phyloP scores from a whole-genome alignment of 768 basidiomycete genomes.

The Phallus indusiatus region DNA sequence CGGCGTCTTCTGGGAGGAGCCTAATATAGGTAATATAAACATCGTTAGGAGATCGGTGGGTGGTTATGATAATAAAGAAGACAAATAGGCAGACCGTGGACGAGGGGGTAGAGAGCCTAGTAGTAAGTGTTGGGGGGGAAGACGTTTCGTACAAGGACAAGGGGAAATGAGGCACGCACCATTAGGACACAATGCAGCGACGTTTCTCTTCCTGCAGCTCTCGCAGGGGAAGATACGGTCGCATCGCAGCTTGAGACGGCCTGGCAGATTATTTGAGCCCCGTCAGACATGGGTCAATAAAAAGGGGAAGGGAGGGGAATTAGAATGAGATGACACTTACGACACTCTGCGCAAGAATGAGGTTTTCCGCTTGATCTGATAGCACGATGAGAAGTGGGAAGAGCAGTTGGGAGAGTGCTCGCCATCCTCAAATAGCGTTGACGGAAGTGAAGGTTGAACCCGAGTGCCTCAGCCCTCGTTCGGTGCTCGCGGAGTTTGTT shows the following conservation, averaged over 20 bases:
- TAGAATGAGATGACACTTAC: not conserved
- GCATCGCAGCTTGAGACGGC: constrained; percentile 56
- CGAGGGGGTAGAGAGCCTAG: constrained; percentile 20
- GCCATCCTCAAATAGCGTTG: constrained; percentile 1
- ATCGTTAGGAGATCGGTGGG: constrained; percentile 6
- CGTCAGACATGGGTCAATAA: not conserved
- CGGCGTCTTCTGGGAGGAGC: constrained; percentile 45
- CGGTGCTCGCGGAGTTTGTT: not conserved
- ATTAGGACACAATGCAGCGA: constrained; percentile 76
- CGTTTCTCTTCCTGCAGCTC: constrained; percentile 73
- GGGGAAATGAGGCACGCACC: constrained; percentile 29
- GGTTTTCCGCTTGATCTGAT: constrained; percentile 6
- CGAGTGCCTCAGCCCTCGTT: not conserved
- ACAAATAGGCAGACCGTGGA: not conserved
- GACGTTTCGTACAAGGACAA: constrained; percentile 73
- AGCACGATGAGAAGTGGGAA: not conserved
- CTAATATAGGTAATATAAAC: constrained; percentile 63
- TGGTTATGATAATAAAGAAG: not conserved
- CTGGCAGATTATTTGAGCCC: not conserved
- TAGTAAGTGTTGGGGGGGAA: constrained; percentile 78
- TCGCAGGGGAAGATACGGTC: constrained; percentile 71
- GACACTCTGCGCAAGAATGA: constrained; percentile 8
- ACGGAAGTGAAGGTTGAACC: not conserved
- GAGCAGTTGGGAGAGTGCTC: not conserved
- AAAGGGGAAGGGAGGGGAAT: not conserved